A percentile compares a stretch with the other conserved stretches of the same genome.
phyloP scores from a whole-genome alignment of 2,329 filamentous ascomycete genomes.

The Fusarium veterinarium region DNA sequence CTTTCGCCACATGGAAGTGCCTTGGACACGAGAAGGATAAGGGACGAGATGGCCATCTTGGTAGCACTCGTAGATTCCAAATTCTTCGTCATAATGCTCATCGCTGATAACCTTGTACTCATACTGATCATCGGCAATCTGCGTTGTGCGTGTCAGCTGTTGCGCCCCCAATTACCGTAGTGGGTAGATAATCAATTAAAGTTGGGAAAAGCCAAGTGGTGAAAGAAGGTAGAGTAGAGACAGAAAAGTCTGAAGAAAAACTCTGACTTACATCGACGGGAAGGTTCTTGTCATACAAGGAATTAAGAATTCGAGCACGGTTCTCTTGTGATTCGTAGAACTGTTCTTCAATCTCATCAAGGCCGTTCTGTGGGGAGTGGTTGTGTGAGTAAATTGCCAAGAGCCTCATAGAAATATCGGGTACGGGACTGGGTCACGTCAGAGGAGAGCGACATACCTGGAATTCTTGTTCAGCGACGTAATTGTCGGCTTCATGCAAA shows the following conservation, averaged over 20 bases:
- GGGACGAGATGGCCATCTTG: conserved; percentile 58
- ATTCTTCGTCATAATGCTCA: conserved; percentile 56
- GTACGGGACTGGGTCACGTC: conserved; percentile 27
- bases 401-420: conserved; percentile 40
- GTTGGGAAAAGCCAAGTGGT: conserved; percentile 37
- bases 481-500: conserved; percentile 49
- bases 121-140: conserved; percentile 59
- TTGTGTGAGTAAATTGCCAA: conserved; percentile 31
- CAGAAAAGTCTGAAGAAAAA: conserved; percentile 18
- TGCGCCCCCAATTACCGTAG: conserved; percentile 17
- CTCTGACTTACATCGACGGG: conserved; percentile 61
- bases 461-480: conserved; percentile 51
- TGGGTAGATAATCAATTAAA: conserved; percentile 10
- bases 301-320: conserved; percentile 58
- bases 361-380: conserved; percentile 49
- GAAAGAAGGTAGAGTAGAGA: conserved; percentile 10
- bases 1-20: conserved; percentile 56
- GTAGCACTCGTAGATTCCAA: conserved; percentile 56
- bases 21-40: conserved; percentile 57
- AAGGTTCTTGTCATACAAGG: conserved; percentile 56
- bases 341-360: conserved; percentile 54
- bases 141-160: conserved; percentile 34
- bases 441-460: conserved; percentile 48
- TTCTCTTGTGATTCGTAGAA: conserved; percentile 60
- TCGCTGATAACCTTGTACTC: conserved; percentile 59